These are phyloP conservation scores for Escallonia rubra DNA, from an alignment of 129 eudicot genomes.

Conservation along the genomic window DNA sequence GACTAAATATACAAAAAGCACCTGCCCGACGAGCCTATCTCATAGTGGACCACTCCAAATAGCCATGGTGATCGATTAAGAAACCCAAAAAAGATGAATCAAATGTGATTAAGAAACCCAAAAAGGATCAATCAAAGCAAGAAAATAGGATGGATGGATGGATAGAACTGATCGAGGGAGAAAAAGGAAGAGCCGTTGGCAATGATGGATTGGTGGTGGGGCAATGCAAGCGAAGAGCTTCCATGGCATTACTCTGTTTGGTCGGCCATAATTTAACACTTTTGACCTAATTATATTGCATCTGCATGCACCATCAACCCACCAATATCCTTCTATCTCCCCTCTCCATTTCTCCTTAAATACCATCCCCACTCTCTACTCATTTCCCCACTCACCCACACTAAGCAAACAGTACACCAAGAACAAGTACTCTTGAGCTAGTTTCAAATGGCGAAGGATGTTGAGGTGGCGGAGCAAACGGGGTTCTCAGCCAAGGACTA, in stretches of 20 bases:
- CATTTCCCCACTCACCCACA: conserved; percentile 1
- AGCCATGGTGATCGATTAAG: no score
- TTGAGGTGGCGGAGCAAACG: conserved; percentile 37
- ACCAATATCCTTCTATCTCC: no score
- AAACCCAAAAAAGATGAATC: no score
- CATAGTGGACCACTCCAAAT: no score
- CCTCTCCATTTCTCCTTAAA: conserved; percentile 25
- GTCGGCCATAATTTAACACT: neutral
- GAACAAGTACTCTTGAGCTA: neutral
- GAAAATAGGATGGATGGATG: no score
- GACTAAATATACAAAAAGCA: no score
- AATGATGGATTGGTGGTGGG: neutral
- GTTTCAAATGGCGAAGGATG: conserved; percentile 40
- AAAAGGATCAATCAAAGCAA: no score
- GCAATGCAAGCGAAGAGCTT: neutral
- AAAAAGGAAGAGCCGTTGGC: conserved; percentile 9
- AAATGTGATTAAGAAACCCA: no score
- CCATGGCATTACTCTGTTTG: neutral
- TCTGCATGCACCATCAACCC: no score
- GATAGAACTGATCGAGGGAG: no score
- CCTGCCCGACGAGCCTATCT: no score
- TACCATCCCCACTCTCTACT: conserved; percentile 20
- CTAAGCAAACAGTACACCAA: neutral
- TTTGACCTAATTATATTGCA: no score
- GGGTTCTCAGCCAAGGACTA: conserved; percentile 33